A percentile compares a stretch with the other conserved stretches of the same genome.
Evolutionary conservation across 768 basidiomycete species (phyloP).

Genomic region (Mycena epipterygia): DNA sequence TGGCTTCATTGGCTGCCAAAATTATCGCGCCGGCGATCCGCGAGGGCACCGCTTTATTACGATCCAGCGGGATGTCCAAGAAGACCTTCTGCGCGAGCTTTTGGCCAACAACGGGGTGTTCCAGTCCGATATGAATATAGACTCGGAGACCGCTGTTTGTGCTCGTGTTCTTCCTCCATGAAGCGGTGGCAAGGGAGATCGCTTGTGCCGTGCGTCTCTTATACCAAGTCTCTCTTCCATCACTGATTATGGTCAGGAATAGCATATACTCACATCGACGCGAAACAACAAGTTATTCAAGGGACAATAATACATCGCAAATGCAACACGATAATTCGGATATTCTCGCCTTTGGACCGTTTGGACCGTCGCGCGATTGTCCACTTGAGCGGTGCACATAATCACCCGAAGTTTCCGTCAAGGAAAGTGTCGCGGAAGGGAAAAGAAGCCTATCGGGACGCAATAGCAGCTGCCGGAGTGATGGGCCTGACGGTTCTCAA

Average conservation of each 20-base stretch:
- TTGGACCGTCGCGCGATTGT: conserved; percentile 25
- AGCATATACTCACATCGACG: conserved; percentile 34
- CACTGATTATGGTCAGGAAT: neutral
- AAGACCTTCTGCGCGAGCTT: conserved; percentile 18
- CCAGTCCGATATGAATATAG: neutral
- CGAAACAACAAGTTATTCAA: conserved; percentile 2
- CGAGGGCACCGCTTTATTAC: conserved; percentile 10
- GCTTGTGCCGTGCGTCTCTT: conserved; percentile 12
- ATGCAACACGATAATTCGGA: conserved; percentile 23
- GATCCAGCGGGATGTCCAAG: conserved; percentile 24
- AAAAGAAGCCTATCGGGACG: conserved; percentile 16
- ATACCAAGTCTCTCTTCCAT: neutral
- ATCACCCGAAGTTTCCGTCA: too few species aligned
- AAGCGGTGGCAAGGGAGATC: conserved; percentile 11
- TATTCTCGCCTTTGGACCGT: conserved; percentile 30
- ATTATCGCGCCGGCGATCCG: neutral
- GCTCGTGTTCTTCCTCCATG: conserved; percentile 17
- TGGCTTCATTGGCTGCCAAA: conserved; percentile 26
- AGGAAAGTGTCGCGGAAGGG: conserved; percentile 26
- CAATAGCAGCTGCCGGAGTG: neutral
- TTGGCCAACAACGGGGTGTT: conserved; percentile 24
- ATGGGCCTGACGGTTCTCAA: conserved; percentile 20
- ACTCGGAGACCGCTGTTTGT: neutral
- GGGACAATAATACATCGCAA: conserved; percentile 26
- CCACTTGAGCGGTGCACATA: conserved; percentile 23